Percentiles rank a stretch among this genome's conserved stretches.
These are phyloP conservation scores for Grifola frondosa DNA, from an alignment of 1,284 basidiomycete species.

Conservation along the genomic window DNA sequence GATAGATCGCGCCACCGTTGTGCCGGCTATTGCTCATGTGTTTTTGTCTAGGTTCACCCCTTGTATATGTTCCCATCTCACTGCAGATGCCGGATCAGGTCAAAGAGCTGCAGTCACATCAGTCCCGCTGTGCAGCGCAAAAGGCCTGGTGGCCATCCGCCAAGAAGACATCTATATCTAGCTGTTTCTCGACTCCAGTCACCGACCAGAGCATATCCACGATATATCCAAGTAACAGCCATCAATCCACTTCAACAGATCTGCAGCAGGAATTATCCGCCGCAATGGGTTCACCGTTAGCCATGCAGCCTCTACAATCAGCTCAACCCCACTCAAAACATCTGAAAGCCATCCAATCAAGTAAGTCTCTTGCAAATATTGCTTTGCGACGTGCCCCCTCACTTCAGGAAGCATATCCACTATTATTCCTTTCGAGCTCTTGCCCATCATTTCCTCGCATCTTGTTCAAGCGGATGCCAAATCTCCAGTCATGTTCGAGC, in stretches of 20 bases:
- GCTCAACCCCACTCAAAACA: constrained; percentile 40
- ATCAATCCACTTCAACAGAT: constrained; percentile 24
- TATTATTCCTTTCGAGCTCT: constrained; percentile 62
- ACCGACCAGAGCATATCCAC: neutral
- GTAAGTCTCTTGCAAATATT: constrained; percentile 40
- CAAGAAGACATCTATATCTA: neutral
- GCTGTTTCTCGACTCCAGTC: neutral
- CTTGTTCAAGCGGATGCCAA: constrained; percentile 32
- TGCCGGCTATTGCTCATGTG: neutral
- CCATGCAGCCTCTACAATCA: constrained; percentile 28
- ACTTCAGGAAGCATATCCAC: constrained; percentile 53
- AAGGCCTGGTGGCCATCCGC: constrained; percentile 57
- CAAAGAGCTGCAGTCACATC: constrained; percentile 56
- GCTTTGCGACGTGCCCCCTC: constrained; percentile 8
- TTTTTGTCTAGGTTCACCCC: constrained; percentile 46
- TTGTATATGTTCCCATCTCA: constrained; percentile 70
- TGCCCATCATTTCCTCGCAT: constrained; percentile 58
- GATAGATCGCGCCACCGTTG: no score
- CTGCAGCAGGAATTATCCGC: constrained; percentile 51
- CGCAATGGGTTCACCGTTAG: constrained; percentile 50
- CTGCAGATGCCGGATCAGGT: constrained; percentile 67
- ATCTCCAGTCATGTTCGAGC: constrained; percentile 39
- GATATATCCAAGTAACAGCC: constrained; percentile 21
- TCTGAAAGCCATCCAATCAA: constrained; percentile 85
- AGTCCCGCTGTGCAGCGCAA: constrained; percentile 45